Conservation (phyloP, 345 rosid species). For the Camelina laxa region DNA sequence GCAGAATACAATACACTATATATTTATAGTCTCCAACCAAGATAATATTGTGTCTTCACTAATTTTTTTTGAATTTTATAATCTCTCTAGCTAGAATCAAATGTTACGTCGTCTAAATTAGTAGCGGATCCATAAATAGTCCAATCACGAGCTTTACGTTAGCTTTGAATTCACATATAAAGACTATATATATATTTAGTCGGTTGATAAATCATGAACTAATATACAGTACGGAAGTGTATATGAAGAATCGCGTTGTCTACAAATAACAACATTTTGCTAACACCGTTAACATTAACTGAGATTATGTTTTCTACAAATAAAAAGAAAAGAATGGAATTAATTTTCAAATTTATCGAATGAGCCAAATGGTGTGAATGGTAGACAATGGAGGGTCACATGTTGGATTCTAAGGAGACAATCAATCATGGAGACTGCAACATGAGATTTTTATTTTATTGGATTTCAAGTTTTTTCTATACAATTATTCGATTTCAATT, state of each 20-base stretch:
- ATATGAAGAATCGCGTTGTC: neutral
- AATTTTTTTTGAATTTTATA: neutral
- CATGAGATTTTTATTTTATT: slow-evolving; percentile 38
- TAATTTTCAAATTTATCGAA: slow-evolving; percentile 23
- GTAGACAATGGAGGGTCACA: slow-evolving; percentile 57
- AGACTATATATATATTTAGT: slow-evolving; percentile 1
- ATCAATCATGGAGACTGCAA: slow-evolving; percentile 57
- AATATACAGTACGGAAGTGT: neutral
- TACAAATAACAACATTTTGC: neutral
- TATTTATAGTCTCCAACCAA: no score
- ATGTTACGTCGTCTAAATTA: neutral
- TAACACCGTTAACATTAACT: neutral
- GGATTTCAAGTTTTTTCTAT: neutral
- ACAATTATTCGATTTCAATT: slow-evolving; percentile 15
- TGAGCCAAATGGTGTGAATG: slow-evolving; percentile 36
- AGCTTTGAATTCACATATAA: neutral
- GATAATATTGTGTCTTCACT: neutral
- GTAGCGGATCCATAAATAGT: neutral
- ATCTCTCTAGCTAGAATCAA: neutral
- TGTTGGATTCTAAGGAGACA: slow-evolving; percentile 70
- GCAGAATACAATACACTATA: no score
- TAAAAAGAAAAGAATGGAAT: neutral
- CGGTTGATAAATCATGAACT: neutral
- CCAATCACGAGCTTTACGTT: neutral
- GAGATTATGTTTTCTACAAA: neutral